phyloP scores from a whole-genome alignment of 1,284 basidiomycete species.

The Pterulicium gracile region DNA sequence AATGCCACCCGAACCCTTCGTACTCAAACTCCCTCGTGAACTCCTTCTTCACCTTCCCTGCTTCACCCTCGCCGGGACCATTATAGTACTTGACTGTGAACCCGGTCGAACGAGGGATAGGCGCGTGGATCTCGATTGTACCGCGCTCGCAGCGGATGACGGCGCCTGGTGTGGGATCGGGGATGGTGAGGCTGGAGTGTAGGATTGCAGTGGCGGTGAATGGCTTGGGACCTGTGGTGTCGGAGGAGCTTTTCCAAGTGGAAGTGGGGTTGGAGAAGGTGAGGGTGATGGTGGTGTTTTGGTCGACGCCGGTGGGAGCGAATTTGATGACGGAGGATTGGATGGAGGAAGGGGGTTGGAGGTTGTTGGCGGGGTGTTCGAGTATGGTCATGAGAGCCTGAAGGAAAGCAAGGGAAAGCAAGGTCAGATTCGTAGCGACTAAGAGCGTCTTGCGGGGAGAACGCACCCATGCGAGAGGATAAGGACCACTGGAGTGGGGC shows the following conservation, averaged over 20 bases:
- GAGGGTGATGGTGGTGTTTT: slow-evolving; percentile 66
- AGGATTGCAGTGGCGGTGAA: slow-evolving; percentile 57
- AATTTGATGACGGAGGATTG: slow-evolving; percentile 62
- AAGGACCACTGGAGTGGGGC: slow-evolving; percentile 51
- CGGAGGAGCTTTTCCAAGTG: slow-evolving; percentile 50
- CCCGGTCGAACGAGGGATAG: slow-evolving; percentile 51
- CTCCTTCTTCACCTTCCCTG: slow-evolving; percentile 37
- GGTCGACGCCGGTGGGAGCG: slow-evolving; percentile 70
- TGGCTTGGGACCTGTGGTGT: slow-evolving; percentile 17
- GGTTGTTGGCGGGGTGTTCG: slow-evolving; percentile 64
- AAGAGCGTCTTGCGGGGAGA: not conserved
- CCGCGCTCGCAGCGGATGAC: slow-evolving; percentile 61
- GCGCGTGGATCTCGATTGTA: slow-evolving; percentile 47
- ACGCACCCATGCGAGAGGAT: slow-evolving; percentile 71
- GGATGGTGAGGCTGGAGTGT: slow-evolving; percentile 48
- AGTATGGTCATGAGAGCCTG: slow-evolving; percentile 74
- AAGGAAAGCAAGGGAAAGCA: not conserved
- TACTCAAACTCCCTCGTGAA: slow-evolving; percentile 45
- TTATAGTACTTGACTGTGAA: slow-evolving; percentile 51
- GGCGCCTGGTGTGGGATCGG: slow-evolving; percentile 35
- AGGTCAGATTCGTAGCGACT: slow-evolving; percentile 4
- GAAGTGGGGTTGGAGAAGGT: slow-evolving; percentile 43
- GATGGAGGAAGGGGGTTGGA: slow-evolving; percentile 42
- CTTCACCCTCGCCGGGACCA: slow-evolving; percentile 21
- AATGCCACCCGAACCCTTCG: slow-evolving; percentile 59